Evolutionary conservation across 305 asterid genomes (phyloP), one percentile per base, ranked within the genome.

Genomic region (Solanum hybrid): DNA sequence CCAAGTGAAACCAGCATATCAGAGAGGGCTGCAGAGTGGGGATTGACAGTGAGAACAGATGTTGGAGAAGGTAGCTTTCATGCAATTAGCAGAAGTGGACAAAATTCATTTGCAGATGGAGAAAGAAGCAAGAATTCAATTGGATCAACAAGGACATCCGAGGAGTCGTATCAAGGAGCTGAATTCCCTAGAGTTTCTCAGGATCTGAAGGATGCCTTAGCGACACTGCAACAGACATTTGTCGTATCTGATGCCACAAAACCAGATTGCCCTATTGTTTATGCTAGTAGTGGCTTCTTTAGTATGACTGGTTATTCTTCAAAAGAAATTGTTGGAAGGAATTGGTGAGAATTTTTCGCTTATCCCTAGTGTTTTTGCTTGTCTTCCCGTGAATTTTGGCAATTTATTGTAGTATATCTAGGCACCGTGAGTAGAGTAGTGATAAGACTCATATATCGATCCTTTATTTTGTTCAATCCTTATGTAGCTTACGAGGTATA

Each of bases 161-260:
- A 95, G 90, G 98, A 95, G 77, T 92, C 95, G 24, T 12, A 4
- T 32, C 38, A 24, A 36, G 93, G 94, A 71, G 13, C 94, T 38
- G 91, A 88, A 26, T 24, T 91, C 13, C 99, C 98, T 36, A 92
- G 99, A 93, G 99, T 95, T 88, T 97, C 99, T 75, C 99, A 97
- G 92, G 99, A 97, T 89, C 91, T 97, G 87, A 97, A 94, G 95
- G 99, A 96, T 90, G 99, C 99, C 86, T 88, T 97, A 89, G 95
- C 98, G 3, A 94, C 98, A 34, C 89, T 97, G 86, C 98, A 97
- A 85, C 99, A 97, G 94, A 96, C 99, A 35, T 97, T 97, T 72
- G 99, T 96, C 1, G 99, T 97, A 79, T 97, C 99, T 10, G 99
- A 97, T 94, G 99, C 99, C 16, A 97, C 99, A 6, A 97, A 96